phyloP scores from a whole-genome alignment of 2,329 filamentous ascomycete genomes.

The Zasmidium angulare region DNA sequence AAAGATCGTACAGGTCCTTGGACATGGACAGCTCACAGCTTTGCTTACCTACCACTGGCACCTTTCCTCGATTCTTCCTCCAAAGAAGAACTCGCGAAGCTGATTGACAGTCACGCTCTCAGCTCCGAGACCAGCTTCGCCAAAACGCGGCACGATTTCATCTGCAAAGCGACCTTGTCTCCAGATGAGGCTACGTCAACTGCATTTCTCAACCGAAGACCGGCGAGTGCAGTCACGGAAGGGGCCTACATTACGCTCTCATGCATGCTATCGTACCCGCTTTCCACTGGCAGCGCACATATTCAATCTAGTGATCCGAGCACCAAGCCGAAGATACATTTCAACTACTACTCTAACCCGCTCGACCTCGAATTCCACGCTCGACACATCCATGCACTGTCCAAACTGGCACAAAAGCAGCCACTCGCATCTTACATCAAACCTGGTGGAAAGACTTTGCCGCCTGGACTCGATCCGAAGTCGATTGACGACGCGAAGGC shows the following conservation, averaged over 20 bases:
- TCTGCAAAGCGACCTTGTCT: constrained; percentile 14
- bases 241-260: constrained; percentile 23
- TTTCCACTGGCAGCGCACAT: constrained; percentile 29
- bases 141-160: constrained; percentile 16
- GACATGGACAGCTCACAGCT: constrained; percentile 17
- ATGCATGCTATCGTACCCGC: constrained; percentile 27
- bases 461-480: not conserved
- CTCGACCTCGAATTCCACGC: constrained; percentile 33
- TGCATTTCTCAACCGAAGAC: constrained; percentile 15
- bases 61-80: constrained; percentile 19
- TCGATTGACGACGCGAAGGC: constrained; percentile 25
- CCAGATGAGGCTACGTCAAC: constrained; percentile 26
- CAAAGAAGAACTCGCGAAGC: constrained; percentile 18
- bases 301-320: constrained; percentile 22
- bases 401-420: constrained; percentile 43
- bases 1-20: constrained; percentile 18
- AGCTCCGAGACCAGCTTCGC: no score
- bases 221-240: not conserved
- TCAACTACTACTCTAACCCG: constrained; percentile 32
- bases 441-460: constrained; percentile 16
- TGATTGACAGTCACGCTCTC: not conserved
- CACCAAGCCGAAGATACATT: constrained; percentile 26
- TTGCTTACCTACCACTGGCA: constrained; percentile 22
- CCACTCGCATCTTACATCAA: constrained; percentile 35
- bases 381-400: constrained; percentile 33